These are phyloP conservation scores for Ganoderma lucidum DNA, from an alignment of 1,284 basidiomycete genomes.

Conservation along the genomic window DNA sequence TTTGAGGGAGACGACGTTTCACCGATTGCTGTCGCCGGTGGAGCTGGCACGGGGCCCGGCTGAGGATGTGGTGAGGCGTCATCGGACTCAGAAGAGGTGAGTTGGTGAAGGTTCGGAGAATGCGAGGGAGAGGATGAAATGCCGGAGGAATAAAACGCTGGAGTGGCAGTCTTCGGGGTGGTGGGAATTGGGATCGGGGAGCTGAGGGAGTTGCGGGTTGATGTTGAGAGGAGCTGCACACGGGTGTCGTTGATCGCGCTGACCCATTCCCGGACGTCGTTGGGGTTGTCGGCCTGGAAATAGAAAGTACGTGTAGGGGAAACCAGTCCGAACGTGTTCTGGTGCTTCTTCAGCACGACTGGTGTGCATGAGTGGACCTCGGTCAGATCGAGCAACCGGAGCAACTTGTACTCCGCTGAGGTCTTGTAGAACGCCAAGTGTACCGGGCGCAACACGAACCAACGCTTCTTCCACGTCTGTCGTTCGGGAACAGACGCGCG, in stretches of 20 bases:
- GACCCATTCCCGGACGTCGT: conserved; percentile 89
- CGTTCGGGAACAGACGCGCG: conserved; percentile 25
- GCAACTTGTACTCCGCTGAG: conserved; percentile 90
- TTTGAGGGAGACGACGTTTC: conserved; percentile 65
- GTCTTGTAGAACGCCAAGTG: conserved; percentile 98
- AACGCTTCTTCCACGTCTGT: conserved; percentile 98
- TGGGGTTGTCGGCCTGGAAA: conserved; percentile 77
- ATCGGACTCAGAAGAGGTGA: conserved; percentile 83
- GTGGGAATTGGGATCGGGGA: conserved; percentile 57
- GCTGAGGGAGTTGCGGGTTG: conserved; percentile 61
- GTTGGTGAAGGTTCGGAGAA: conserved; percentile 41
- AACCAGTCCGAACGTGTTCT: conserved; percentile 92
- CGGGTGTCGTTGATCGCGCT: conserved; percentile 82
- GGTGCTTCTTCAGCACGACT: conserved; percentile 90
- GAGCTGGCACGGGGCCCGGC: conserved; percentile 27
- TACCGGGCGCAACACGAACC: conserved; percentile 94
- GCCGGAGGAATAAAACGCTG: conserved; percentile 25
- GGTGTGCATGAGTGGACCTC: conserved; percentile 93
- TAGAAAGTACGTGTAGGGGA: conserved; percentile 94
- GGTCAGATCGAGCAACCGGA: conserved; percentile 87
- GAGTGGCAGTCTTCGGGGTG: conserved; percentile 44
- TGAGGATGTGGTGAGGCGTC: conserved; percentile 56
- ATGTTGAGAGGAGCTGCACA: conserved; percentile 66
- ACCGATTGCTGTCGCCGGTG: conserved; percentile 14
- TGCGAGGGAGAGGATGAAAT: conserved; percentile 47